Conservation (phyloP, 352 stramenopile species). For the Achlya hypogyna region DNA sequence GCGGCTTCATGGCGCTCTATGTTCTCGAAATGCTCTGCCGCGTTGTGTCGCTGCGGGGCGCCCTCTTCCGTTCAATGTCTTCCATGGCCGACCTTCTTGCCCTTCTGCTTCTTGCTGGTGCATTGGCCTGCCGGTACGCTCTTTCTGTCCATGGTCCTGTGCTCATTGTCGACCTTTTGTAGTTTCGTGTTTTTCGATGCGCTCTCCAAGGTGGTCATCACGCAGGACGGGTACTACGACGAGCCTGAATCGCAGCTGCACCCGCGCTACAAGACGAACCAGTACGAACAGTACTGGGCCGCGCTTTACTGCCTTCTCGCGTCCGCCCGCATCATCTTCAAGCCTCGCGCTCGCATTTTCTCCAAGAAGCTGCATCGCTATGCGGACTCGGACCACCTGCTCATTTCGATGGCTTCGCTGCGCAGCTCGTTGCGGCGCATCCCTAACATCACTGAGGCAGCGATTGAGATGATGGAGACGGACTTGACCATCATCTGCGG, state of each 20-base stretch:
- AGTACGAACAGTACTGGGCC: conserved; percentile 53
- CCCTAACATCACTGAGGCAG: conserved; percentile 60
- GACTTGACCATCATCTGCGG: conserved; percentile 82
- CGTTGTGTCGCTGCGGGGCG: conserved; percentile 54
- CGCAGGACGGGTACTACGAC: background rate
- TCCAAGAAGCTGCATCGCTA: conserved; percentile 87
- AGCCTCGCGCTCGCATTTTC: conserved; percentile 70
- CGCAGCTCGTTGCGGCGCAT: conserved; percentile 69
- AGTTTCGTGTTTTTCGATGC: conserved; percentile 10
- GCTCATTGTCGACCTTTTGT: background rate
- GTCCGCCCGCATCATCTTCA: conserved; percentile 70
- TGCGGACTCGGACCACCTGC: conserved; percentile 76
- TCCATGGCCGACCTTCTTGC: conserved; percentile 75
- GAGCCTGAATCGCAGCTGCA: conserved; percentile 20
- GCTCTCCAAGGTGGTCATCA: conserved; percentile 2
- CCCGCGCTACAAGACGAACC: conserved; percentile 22
- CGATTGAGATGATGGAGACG: conserved; percentile 86
- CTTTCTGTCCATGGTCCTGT: background rate
- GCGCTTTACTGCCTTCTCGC: conserved; percentile 60
- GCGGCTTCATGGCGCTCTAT: conserved; percentile 69
- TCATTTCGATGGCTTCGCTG: conserved; percentile 78
- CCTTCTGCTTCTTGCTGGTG: conserved; percentile 48
- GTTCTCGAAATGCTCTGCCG: conserved; percentile 78
- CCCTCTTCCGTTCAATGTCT: conserved; percentile 70
- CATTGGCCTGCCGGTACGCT: conserved; percentile 43